A percentile compares a stretch with the other conserved stretches of the same genome.
These are phyloP conservation scores for Kodamaea fungicola DNA, from an alignment of 1,139 yeast genomes.

Conservation along the genomic window DNA sequence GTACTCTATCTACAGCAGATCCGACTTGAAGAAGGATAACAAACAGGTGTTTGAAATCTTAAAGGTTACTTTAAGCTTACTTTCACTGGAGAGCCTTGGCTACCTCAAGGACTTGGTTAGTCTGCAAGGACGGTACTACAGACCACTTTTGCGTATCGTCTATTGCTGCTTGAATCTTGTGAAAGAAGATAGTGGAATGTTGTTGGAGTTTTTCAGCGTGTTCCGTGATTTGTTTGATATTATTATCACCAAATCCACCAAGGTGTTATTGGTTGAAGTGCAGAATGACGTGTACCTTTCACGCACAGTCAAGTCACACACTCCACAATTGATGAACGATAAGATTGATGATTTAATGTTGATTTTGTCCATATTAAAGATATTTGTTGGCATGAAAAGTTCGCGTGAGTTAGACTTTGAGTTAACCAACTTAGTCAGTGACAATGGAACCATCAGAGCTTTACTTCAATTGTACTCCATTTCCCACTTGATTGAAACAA, in stretches of 20 bases:
- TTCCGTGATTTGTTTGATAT: conserved; percentile 55
- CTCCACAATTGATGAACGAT: conserved; percentile 31
- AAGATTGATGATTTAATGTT: conserved; percentile 64
- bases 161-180: conserved; percentile 47
- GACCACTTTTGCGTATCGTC: conserved; percentile 59
- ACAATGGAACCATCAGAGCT: conserved; percentile 59
- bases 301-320: conserved; percentile 28
- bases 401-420: conserved; percentile 47
- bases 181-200: conserved; percentile 35
- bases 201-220: conserved; percentile 49
- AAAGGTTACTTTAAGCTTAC: conserved; percentile 37
- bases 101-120: conserved; percentile 40
- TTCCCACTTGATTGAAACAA: conserved; percentile 58
- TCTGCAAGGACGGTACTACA: conserved; percentile 39
- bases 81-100: conserved; percentile 45
- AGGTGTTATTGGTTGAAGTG: conserved; percentile 51
- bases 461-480: conserved; percentile 65
- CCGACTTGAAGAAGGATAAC: conserved; percentile 23
- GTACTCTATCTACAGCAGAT: conserved; percentile 39
- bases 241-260: conserved; percentile 59
- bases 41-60: conserved; percentile 35
- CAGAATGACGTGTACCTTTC: conserved; percentile 51
- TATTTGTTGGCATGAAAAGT: conserved; percentile 51
- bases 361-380: conserved; percentile 59
- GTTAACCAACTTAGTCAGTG: conserved; percentile 52